Conservation (phyloP, 2,329 filamentous ascomycete genomes). For the Pseudocercospora fuligena region DNA sequence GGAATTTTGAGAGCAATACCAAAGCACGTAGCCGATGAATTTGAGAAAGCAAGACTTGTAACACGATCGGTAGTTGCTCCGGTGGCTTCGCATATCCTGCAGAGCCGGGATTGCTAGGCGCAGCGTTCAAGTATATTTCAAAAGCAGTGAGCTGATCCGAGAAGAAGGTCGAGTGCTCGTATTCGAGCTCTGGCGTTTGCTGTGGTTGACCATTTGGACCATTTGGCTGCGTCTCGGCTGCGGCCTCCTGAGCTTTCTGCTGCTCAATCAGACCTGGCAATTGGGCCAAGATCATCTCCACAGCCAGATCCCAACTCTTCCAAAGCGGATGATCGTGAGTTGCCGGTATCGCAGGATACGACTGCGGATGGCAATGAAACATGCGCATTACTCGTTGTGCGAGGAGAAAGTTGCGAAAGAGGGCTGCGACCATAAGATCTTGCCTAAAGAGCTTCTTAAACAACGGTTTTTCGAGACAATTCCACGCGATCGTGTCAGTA, state of each 20-base stretch:
- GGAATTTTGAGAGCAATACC: slow-evolving; percentile 88
- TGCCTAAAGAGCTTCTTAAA: slow-evolving; percentile 98
- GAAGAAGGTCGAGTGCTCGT: slow-evolving; percentile 94
- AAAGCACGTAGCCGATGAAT: slow-evolving; percentile 89
- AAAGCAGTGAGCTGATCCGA: slow-evolving; percentile 96
- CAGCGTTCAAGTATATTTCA: slow-evolving; percentile 93
- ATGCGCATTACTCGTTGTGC: slow-evolving; percentile 95
- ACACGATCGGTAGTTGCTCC: slow-evolving; percentile 92
- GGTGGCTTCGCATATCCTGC: slow-evolving; percentile 70
- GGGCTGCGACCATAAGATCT: slow-evolving; percentile 96
- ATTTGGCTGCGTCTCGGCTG: slow-evolving; percentile 26
- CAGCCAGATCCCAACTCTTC: slow-evolving; percentile 96
- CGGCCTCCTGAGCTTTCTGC: slow-evolving; percentile 63
- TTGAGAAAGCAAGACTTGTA: slow-evolving; percentile 94
- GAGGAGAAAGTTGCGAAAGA: slow-evolving; percentile 94
- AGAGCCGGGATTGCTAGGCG: slow-evolving; percentile 81
- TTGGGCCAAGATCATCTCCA: slow-evolving; percentile 92
- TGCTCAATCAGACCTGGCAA: slow-evolving; percentile 80
- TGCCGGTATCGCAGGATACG: slow-evolving; percentile 87
- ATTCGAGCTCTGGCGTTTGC: slow-evolving; percentile 71
- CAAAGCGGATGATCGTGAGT: slow-evolving; percentile 94
- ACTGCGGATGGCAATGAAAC: slow-evolving; percentile 94
- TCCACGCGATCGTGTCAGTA: slow-evolving; percentile 98
- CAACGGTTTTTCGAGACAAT: slow-evolving; percentile 82
- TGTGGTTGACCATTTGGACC: slow-evolving; percentile 24